A percentile compares a stretch with the other conserved stretches of the same genome.
Evolutionary conservation across 1,139 yeast genomes (phyloP).

Genomic region (Saccharomyces uvarum): DNA sequence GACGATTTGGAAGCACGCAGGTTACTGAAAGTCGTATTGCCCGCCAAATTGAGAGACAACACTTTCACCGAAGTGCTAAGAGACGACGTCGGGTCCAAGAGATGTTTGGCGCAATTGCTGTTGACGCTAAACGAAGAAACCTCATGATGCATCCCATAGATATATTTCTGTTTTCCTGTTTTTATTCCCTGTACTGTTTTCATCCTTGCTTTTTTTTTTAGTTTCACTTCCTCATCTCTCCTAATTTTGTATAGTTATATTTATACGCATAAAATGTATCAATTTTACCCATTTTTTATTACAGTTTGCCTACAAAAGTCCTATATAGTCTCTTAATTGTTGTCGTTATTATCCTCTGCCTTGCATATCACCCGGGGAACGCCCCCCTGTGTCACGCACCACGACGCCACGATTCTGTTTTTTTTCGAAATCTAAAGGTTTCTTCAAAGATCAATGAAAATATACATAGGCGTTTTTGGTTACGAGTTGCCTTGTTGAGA

Average conservation of each 20-base stretch:
- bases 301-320: background rate
- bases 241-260: constrained; percentile 1
- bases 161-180: background rate
- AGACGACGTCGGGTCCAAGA: constrained; percentile 83
- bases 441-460: background rate
- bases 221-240: background rate
- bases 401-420: background rate
- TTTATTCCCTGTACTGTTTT: background rate
- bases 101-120: constrained; percentile 77
- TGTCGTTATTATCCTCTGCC: background rate
- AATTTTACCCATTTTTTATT: background rate
- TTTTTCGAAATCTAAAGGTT: constrained; percentile 1
- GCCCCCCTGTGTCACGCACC: background rate
- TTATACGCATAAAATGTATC: background rate
- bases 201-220: background rate
- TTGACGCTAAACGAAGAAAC: constrained; percentile 45
- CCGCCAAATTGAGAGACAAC: constrained; percentile 67
- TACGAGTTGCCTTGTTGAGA: background rate
- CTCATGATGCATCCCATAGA: constrained; percentile 2
- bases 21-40: constrained; percentile 75
- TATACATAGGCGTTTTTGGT: background rate
- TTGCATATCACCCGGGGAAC: background rate
- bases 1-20: constrained; percentile 89
- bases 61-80: constrained; percentile 72
- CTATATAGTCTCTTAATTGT: background rate